phyloP scores from a whole-genome alignment of 768 basidiomycete genomes.

The Candolleomyces efflorescens region DNA sequence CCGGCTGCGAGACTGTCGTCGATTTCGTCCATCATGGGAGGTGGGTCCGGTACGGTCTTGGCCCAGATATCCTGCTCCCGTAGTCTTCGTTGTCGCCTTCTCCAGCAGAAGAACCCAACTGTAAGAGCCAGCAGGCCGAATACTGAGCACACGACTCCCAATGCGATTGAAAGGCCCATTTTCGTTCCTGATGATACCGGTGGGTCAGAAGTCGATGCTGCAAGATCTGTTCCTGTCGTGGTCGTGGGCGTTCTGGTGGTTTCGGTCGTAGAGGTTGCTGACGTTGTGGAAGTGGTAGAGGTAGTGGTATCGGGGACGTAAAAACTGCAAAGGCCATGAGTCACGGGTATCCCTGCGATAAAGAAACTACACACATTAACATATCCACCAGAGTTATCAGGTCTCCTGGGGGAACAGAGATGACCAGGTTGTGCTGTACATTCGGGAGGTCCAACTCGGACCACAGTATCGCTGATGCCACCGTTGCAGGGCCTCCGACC shows the following conservation, averaged over 20 bases:
- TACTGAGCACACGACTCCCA: background rate
- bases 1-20: constrained; percentile 4
- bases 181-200: background rate
- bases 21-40: constrained; percentile 6
- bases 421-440: background rate
- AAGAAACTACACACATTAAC: constrained; percentile 3
- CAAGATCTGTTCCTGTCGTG: background rate
- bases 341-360: background rate
- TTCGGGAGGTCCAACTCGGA: background rate
- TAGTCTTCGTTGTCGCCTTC: background rate
- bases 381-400: background rate
- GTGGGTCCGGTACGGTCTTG: background rate
- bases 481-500: constrained; percentile 2
- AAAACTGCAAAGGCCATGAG: background rate
- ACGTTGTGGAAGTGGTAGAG: background rate
- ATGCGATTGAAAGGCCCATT: constrained; percentile 4
- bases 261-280: background rate
- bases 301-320: background rate
- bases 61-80: constrained; percentile 1
- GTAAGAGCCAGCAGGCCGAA: background rate
- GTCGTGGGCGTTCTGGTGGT: background rate
- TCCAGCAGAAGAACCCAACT: background rate
- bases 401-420: background rate
- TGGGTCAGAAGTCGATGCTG: background rate
- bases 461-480: background rate